These are phyloP conservation scores for Trichoderma harzianum DNA, from an alignment of 2,329 filamentous ascomycete genomes.

Conservation along the genomic window DNA sequence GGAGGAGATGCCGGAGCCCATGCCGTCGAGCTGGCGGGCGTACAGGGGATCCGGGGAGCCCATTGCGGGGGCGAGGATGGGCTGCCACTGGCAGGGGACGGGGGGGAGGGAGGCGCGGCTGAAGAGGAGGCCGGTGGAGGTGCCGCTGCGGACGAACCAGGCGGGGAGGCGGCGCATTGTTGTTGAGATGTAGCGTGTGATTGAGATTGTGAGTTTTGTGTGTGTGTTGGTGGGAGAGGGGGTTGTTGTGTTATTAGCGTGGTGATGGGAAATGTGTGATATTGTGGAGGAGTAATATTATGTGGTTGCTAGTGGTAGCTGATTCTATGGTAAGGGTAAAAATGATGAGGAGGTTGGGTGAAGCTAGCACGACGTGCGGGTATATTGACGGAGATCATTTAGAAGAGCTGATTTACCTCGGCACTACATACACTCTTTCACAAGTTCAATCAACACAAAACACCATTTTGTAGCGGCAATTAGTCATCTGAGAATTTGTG, in stretches of 20 bases:
- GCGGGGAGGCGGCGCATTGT: slow-evolving; percentile 35
- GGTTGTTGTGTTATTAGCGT: background rate
- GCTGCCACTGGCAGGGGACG: slow-evolving; percentile 34
- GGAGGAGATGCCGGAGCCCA: slow-evolving; percentile 66
- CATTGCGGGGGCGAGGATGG: slow-evolving; percentile 57
- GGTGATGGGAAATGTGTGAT: background rate
- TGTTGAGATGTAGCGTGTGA: too few species aligned
- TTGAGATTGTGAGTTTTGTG: background rate
- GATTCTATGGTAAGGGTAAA: background rate
- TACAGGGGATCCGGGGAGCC: slow-evolving; percentile 60
- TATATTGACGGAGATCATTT: background rate
- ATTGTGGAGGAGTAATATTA: background rate
- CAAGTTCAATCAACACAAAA: background rate
- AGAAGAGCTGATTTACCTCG: background rate
- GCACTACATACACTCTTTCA: background rate
- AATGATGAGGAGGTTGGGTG: background rate
- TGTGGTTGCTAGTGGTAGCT: background rate
- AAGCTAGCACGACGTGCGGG: background rate
- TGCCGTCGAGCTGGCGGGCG: slow-evolving; percentile 68
- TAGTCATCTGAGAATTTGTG: background rate
- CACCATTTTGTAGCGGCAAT: background rate
- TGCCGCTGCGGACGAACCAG: slow-evolving; percentile 57
- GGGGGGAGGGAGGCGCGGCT: slow-evolving; percentile 37
- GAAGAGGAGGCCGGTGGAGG: slow-evolving; percentile 62
- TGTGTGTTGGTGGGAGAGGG: background rate